Conservation (phyloP, 352 stramenopile genomes). For the Phytophthora macrochlamydospora region DNA sequence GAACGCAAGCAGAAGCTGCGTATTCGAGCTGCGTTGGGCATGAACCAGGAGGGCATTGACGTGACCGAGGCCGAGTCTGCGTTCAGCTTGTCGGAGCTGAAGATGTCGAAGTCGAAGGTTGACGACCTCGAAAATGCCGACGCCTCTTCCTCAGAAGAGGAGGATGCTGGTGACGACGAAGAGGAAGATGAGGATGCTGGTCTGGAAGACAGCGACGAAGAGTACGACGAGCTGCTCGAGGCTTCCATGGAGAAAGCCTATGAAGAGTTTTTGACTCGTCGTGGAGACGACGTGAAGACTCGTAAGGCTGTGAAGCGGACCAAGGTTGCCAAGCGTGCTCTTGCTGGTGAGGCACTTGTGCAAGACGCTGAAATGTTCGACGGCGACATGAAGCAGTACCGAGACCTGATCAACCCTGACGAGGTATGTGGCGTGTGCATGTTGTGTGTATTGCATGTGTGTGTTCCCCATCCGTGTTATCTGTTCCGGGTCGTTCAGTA, state of each 20-base stretch:
- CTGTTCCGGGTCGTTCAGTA: constrained; percentile 89
- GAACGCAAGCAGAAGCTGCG: constrained; percentile 88
- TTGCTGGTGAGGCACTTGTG: constrained; percentile 79
- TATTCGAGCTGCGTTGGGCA: constrained; percentile 78
- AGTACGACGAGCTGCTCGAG: constrained; percentile 83
- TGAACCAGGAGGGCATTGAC: constrained; percentile 86
- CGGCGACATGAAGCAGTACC: constrained; percentile 76
- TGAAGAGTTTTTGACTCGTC: constrained; percentile 78
- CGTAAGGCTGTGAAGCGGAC: constrained; percentile 86
- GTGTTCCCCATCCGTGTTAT: constrained; percentile 90
- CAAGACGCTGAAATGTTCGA: constrained; percentile 87
- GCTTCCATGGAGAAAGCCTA: constrained; percentile 88
- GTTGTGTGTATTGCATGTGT: constrained; percentile 24
- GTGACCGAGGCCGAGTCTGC: constrained; percentile 79
- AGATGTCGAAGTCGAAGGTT: constrained; percentile 78
- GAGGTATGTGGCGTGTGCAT: constrained; percentile 64
- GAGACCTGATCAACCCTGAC: constrained; percentile 88
- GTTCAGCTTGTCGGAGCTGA: constrained; percentile 83
- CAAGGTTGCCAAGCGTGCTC: constrained; percentile 83
- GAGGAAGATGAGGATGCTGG: constrained; percentile 44
- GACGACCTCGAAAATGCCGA: constrained; percentile 78
- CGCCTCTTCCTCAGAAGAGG: constrained; percentile 44
- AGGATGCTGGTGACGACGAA: constrained; percentile 41
- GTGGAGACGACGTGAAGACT: constrained; percentile 82
- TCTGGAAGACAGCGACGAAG: constrained; percentile 64